Conservation (phyloP, 2,329 filamentous ascomycete species). For the Xylaria sp. region DNA sequence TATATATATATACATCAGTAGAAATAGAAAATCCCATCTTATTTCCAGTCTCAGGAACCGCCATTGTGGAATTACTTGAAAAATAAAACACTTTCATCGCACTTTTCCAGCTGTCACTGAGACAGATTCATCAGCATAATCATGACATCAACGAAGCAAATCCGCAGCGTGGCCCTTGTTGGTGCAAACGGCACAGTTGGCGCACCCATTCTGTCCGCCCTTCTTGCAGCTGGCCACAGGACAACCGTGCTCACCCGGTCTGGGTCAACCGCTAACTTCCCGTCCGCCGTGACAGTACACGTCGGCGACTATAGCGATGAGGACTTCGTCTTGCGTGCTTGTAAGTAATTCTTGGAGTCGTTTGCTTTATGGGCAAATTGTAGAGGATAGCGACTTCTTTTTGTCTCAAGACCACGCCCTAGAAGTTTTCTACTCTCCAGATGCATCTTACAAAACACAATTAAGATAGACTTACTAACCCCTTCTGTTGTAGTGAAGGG, state of each 20-base stretch:
- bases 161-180: slow-evolving; percentile 38
- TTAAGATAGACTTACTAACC: neutral
- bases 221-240: slow-evolving; percentile 45
- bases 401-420: neutral
- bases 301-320: slow-evolving; percentile 42
- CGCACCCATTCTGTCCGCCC: slow-evolving; percentile 44
- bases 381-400: neutral
- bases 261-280: slow-evolving; percentile 41
- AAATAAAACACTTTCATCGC: neutral
- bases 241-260: slow-evolving; percentile 49
- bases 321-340: slow-evolving; percentile 42
- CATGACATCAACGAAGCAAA: slow-evolving; percentile 37
- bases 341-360: neutral
- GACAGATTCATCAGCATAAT: neutral
- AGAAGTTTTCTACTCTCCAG: too few relatives aligned
- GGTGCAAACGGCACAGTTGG: slow-evolving; percentile 48
- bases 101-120: neutral
- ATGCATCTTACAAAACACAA: neutral
- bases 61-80: neutral
- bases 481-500: slow-evolving; percentile 38
- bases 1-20: slow-evolving; percentile 13
- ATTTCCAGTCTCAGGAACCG: neutral
- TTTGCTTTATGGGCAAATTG: too few relatives aligned
- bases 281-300: slow-evolving; percentile 35
- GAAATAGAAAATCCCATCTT: neutral